Conservation (phyloP, 2,329 filamentous ascomycete genomes). For the Stemphylium beticola region DNA sequence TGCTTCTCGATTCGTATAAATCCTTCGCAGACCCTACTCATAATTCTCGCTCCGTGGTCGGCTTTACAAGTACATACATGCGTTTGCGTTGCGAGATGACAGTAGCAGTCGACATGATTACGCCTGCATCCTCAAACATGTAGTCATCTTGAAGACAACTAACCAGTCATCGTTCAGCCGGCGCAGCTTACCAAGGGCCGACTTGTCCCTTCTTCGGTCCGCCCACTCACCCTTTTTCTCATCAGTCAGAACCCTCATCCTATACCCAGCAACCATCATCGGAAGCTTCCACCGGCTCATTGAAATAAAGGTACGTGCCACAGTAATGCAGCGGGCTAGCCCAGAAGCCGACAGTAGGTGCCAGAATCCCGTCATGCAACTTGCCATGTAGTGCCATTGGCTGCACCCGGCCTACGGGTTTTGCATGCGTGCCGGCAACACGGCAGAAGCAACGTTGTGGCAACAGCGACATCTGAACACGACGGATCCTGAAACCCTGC, state of each 20-base stretch:
- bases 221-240: no score
- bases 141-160: no score
- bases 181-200: not conserved
- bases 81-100: not conserved
- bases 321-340: constrained; percentile 12
- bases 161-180: no score
- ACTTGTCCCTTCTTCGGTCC: no score
- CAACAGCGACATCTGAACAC: constrained; percentile 21
- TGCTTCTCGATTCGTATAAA: no score
- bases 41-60: not conserved
- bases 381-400: constrained; percentile 26
- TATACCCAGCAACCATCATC: not conserved
- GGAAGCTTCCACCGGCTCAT: constrained; percentile 8
- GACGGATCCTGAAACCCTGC: constrained; percentile 16
- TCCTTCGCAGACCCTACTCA: not conserved
- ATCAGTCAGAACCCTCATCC: no score
- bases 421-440: constrained; percentile 14
- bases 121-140: no score
- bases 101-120: not conserved
- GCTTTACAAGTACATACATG: not conserved
- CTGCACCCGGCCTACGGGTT: constrained; percentile 18
- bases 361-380: constrained; percentile 14
- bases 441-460: constrained; percentile 18
- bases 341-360: constrained; percentile 10
- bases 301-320: constrained; percentile 1